Conservation (phyloP, 208 protist genomes). For the Pavlovales sp. region DNA sequence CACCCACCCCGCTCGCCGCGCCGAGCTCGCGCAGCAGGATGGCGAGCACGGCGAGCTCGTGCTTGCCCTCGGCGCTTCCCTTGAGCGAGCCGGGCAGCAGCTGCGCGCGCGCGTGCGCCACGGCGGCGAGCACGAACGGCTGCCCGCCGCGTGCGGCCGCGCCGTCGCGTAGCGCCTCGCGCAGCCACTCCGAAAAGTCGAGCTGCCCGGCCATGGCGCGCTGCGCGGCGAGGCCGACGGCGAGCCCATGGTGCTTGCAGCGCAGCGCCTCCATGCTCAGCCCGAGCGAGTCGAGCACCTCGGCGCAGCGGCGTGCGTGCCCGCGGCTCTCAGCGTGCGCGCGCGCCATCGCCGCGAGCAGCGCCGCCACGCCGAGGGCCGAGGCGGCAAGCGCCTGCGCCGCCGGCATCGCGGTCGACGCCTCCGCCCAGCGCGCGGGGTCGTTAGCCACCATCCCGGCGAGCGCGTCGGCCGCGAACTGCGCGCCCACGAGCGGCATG, state of each 20-base stretch:
- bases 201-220: conserved; percentile 64
- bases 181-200: conserved; percentile 61
- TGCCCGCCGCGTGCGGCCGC: neutral
- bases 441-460: neutral
- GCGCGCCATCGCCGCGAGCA: conserved; percentile 63
- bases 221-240: conserved; percentile 66
- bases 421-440: neutral
- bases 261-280: conserved; percentile 56
- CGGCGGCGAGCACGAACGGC: conserved; percentile 15
- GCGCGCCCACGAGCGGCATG: too few species aligned
- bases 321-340: conserved; percentile 58
- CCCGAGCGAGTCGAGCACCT: conserved; percentile 58
- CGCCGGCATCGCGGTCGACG: too few species aligned
- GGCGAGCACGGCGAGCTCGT: neutral
- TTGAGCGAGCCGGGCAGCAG: neutral
- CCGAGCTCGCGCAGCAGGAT: neutral
- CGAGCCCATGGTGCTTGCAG: conserved; percentile 59
- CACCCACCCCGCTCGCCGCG: too few species aligned
- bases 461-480: neutral
- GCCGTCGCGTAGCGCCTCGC: neutral
- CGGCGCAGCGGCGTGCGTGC: conserved; percentile 58
- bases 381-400: too few species aligned
- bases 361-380: conserved; percentile 17
- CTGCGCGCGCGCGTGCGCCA: conserved; percentile 18
- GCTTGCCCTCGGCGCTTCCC: too few species aligned